Evolutionary conservation across 2,329 filamentous ascomycete genomes (phyloP).

Genomic region (Chrysoporthe puriensis): DNA sequence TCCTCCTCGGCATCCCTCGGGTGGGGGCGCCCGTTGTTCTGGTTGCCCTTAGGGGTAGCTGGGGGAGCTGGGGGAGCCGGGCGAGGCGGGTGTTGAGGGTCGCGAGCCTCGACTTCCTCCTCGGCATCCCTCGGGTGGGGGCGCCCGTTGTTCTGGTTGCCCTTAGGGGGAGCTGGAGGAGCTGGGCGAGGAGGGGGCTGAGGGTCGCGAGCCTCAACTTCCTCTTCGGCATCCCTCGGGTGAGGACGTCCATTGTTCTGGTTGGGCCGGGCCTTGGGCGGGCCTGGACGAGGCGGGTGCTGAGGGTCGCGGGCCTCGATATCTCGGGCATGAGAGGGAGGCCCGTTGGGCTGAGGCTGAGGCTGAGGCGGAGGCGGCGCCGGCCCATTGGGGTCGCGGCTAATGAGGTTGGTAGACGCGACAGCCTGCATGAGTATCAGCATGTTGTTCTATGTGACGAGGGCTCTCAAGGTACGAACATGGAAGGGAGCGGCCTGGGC

Average conservation of each 20-base stretch:
- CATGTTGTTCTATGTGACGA: background rate
- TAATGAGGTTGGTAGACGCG: conserved; percentile 5
- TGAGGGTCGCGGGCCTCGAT: conserved; percentile 3
- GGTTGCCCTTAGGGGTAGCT: background rate
- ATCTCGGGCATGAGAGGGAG: background rate
- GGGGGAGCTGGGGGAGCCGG: background rate
- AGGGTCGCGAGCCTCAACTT: background rate
- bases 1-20: background rate
- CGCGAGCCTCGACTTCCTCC: background rate
- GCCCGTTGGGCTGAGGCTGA: background rate
- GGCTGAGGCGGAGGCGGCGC: background rate
- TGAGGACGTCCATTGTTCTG: conserved; percentile 1
- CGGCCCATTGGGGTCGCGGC: background rate
- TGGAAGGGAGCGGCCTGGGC: conserved; percentile 12
- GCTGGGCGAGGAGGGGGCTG: background rate
- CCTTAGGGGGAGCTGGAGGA: background rate
- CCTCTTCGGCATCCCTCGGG: background rate
- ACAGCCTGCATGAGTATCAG: background rate
- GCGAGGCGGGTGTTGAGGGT: background rate
- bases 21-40: conserved; percentile 2
- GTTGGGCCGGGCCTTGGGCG: background rate
- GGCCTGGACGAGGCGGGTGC: background rate
- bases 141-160: background rate
- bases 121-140: background rate
- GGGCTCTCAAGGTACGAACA: background rate